These are phyloP conservation scores for Moesziomyces sp. DNA, from an alignment of 1,284 basidiomycete genomes.

Conservation along the genomic window DNA sequence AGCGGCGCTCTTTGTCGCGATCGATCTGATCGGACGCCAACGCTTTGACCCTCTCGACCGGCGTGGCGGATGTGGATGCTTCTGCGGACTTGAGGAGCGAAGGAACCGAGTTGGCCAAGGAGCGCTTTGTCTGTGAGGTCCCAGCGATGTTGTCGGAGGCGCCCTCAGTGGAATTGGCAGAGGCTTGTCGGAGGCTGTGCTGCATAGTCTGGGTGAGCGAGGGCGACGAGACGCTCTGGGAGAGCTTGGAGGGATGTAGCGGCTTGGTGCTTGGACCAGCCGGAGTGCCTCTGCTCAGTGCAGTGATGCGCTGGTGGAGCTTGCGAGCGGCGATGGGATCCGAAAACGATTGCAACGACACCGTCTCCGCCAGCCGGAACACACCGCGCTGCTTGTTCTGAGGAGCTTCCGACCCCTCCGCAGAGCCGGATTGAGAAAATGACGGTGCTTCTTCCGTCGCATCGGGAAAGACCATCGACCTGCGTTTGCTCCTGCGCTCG, in stretches of 20 bases:
- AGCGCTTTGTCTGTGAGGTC: conserved; percentile 14
- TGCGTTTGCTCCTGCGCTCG: conserved; percentile 34
- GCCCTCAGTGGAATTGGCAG: not conserved
- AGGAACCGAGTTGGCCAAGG: conserved; percentile 19
- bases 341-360: conserved; percentile 51
- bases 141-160: not conserved
- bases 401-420: not conserved
- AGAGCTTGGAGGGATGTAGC: conserved; percentile 27
- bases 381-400: conserved; percentile 37
- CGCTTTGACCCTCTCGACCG: conserved; percentile 32
- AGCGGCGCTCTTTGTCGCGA: conserved; percentile 31
- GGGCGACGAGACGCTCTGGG: conserved; percentile 38
- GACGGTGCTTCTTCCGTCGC: not conserved
- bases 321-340: conserved; percentile 38
- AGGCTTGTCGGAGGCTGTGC: not conserved
- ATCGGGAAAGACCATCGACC: conserved; percentile 22
- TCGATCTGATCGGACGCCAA: conserved; percentile 46
- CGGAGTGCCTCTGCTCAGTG: conserved; percentile 18
- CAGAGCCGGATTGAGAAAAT: not conserved
- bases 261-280: conserved; percentile 29
- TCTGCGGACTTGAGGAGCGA: conserved; percentile 28
- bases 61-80: conserved; percentile 10
- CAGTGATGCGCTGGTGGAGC: conserved; percentile 45
- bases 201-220: conserved; percentile 14
- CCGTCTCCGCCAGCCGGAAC: conserved; percentile 61